Percentiles rank a stretch among this genome's conserved stretches.
These are phyloP conservation scores for Spathaspora girioi DNA, from an alignment of 805 yeast genomes.

Conservation along the genomic window DNA sequence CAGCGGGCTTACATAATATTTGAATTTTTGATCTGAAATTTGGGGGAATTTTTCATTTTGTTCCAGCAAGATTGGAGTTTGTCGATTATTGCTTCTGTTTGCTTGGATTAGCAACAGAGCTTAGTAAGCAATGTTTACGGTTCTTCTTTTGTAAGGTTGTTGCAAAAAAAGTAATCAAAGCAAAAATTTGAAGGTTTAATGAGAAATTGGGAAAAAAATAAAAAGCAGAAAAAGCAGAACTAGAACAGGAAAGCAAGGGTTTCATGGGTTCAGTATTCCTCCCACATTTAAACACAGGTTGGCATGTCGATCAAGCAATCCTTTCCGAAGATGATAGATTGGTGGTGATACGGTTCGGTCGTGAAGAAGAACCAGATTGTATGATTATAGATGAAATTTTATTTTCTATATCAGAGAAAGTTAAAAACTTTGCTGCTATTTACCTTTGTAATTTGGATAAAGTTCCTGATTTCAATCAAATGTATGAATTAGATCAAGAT, in stretches of 20 bases:
- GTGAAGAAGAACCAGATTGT: slow-evolving; percentile 71
- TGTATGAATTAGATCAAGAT: slow-evolving; percentile 69
- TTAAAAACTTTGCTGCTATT: slow-evolving; percentile 81
- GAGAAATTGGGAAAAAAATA: background rate
- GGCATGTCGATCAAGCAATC: slow-evolving; percentile 99
- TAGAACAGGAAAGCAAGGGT: background rate
- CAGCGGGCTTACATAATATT: background rate
- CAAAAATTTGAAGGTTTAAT: background rate
- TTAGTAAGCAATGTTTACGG: background rate
- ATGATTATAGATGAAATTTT: slow-evolving; percentile 88
- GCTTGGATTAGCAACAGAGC: background rate
- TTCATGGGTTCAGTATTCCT: slow-evolving; percentile 76
- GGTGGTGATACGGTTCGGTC: slow-evolving; percentile 86
- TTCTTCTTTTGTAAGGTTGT: background rate
- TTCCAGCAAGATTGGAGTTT: no score
- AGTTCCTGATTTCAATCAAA: slow-evolving; percentile 84
- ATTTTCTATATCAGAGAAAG: slow-evolving; percentile 74
- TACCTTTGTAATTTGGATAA: slow-evolving; percentile 85
- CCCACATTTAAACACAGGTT: slow-evolving; percentile 78
- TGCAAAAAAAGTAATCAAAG: background rate
- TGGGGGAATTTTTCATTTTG: background rate
- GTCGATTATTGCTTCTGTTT: no score
- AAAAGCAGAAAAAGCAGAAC: background rate
- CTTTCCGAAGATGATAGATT: slow-evolving; percentile 84
- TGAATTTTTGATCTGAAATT: background rate